Conservation (phyloP, 805 yeast species). For the Saccharomycopsis microspora region DNA sequence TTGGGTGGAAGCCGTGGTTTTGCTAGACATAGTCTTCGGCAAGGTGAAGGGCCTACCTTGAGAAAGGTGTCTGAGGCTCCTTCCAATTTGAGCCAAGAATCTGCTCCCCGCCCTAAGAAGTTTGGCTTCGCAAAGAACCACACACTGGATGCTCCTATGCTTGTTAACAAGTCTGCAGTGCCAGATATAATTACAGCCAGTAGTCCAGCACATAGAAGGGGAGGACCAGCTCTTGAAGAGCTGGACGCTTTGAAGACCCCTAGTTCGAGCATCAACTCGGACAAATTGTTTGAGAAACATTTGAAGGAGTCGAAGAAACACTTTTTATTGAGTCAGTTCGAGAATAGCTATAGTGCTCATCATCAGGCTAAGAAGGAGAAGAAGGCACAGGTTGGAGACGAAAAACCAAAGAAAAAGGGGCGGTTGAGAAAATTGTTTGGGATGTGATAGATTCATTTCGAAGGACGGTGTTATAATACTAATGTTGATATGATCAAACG, state of each 20-base stretch:
- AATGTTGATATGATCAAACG: too few species aligned
- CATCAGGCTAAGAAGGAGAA: neutral
- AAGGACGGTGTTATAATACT: too few species aligned
- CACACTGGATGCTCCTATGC: neutral
- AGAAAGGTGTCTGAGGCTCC: neutral
- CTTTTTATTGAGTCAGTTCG: conserved; percentile 8
- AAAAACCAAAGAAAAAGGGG: conserved; percentile 1
- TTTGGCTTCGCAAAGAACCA: conserved; percentile 10
- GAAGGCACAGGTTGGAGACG: neutral
- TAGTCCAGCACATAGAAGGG: neutral
- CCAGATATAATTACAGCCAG: neutral
- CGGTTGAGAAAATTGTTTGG: conserved; percentile 4
- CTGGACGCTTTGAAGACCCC: conserved; percentile 15
- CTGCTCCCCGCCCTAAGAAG: neutral
- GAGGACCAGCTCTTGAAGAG: neutral
- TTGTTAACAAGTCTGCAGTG: neutral
- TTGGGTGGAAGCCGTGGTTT: neutral
- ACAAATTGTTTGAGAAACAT: conserved; percentile 15
- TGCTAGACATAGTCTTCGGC: neutral
- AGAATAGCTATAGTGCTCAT: conserved; percentile 1
- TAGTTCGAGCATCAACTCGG: conserved; percentile 13
- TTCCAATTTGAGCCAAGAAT: neutral
- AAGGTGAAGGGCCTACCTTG: neutral
- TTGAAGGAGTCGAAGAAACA: conserved; percentile 15
- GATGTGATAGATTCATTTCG: neutral